Base-by-base conservation (phyloP, 2,329 filamentous ascomycete species). In the Pyrenophora tritici-repentis region DNA sequence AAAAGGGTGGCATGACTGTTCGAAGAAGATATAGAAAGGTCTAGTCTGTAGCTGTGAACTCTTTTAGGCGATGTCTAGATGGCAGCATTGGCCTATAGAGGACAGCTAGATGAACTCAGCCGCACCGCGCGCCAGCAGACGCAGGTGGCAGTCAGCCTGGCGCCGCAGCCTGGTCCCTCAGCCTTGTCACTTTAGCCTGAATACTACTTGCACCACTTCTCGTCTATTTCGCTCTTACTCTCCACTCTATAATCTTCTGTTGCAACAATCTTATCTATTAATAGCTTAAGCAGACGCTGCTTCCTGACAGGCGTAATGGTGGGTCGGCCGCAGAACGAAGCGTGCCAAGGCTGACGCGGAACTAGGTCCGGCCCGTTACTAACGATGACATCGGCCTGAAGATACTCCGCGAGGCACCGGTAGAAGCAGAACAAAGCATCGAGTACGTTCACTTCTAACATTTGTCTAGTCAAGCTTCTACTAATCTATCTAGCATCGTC, bases 401-500 rank as follows among this genome's bases (percentile, higher is more conserved):
- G 45, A 56, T 64, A 53, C 56, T 66, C 29, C 57, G 55, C 47
- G 47, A 65, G 16, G 45, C 59, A 42, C 56, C 52, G 49, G 53
- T 41, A 38, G 55, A 58, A 6, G 42, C 50, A 42, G 22, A 55
- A 6, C 52, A 32, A 41, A 18, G 18, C 18, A 53, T 62, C 37
- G 61, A 64, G 55, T 63, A 40, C 47, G 50, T 56, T 33, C 32
- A 12, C 42, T 32, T 42, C 17, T 42, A 40, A 42, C 9, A 16
- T 2, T 13, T 36, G 10, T 20, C 48, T 41, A 18, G 18, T 18
- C 18, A 18, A 18, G 5, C 18, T 18, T 37, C 24, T 8, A 16
- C 45, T 42, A 13, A 47, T 45, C 32, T 59, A 12, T 59, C 14
- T 36, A 67, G 64, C 42, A 67, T 69, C 31, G 54, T 69, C 40